These are phyloP conservation scores for Actinomortierella ambigua DNA, from an alignment of 371 early-diverging fungal genomes.

Conservation along the genomic window DNA sequence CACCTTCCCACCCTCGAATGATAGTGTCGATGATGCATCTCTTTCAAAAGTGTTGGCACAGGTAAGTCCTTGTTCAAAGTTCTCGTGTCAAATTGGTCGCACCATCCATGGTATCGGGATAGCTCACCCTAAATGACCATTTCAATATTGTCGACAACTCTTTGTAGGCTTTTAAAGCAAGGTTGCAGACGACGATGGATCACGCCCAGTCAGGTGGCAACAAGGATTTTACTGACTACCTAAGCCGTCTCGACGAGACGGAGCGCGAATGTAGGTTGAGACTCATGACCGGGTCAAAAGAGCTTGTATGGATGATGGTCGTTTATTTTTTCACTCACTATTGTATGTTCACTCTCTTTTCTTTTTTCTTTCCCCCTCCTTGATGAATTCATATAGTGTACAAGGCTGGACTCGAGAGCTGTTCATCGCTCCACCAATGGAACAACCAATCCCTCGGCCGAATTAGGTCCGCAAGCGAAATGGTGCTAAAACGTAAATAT, in stretches of 20 bases:
- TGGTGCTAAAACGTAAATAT: constrained; percentile 35
- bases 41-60: too few relatives aligned
- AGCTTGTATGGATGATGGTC: too few relatives aligned
- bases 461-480: constrained; percentile 43
- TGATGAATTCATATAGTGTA: constrained; percentile 19
- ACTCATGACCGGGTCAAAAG: too few relatives aligned
- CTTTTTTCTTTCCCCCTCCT: background rate
- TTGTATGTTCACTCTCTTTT: background rate
- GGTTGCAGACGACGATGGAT: constrained; percentile 41
- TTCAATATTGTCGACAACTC: too few relatives aligned
- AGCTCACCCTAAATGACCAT: too few relatives aligned
- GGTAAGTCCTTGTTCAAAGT: too few relatives aligned
- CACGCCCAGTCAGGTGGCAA: constrained; percentile 43
- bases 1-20: too few relatives aligned
- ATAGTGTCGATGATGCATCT: too few relatives aligned
- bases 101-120: too few relatives aligned
- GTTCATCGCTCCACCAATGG: constrained; percentile 39
- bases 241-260: constrained; percentile 32
- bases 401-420: constrained; percentile 41
- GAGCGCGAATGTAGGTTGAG: constrained; percentile 29
- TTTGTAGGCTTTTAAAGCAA: constrained; percentile 38
- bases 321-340: background rate
- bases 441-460: constrained; percentile 45
- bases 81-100: too few relatives aligned
- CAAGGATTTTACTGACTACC: constrained; percentile 22